These are phyloP conservation scores for Kuraishia cidri DNA, from an alignment of 805 yeast genomes.

Conservation along the genomic window DNA sequence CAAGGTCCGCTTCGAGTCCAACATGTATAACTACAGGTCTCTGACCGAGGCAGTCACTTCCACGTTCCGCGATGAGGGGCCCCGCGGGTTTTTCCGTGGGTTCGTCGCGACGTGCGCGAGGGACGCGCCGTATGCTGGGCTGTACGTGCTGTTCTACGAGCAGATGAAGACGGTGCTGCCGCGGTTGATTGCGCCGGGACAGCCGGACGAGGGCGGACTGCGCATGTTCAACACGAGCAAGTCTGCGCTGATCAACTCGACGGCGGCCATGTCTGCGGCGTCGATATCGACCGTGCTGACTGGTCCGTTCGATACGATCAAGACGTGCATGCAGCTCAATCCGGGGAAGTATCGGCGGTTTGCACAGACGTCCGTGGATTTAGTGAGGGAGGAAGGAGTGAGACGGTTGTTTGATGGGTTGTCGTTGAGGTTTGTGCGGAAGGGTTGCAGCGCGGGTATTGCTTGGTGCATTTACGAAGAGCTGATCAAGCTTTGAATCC, in stretches of 20 bases:
- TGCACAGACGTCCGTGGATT: slow-evolving; percentile 25
- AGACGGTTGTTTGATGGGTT: slow-evolving; percentile 74
- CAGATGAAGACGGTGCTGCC: slow-evolving; percentile 55
- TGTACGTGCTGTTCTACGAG: slow-evolving; percentile 83
- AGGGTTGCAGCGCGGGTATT: slow-evolving; percentile 88
- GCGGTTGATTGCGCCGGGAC: slow-evolving; percentile 14
- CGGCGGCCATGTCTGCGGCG: slow-evolving; percentile 77
- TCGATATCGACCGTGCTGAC: slow-evolving; percentile 75
- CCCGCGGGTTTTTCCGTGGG: slow-evolving; percentile 76
- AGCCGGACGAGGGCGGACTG: not conserved
- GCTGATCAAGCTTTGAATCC: slow-evolving; percentile 39
- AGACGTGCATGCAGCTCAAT: slow-evolving; percentile 80
- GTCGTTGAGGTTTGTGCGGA: slow-evolving; percentile 70
- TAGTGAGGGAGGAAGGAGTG: slow-evolving; percentile 36
- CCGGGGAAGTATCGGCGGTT: slow-evolving; percentile 36
- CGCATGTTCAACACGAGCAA: slow-evolving; percentile 20
- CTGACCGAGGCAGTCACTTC: slow-evolving; percentile 49
- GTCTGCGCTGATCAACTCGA: slow-evolving; percentile 55
- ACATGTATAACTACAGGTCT: slow-evolving; percentile 60
- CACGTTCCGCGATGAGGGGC: slow-evolving; percentile 43
- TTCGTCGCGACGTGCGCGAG: slow-evolving; percentile 79
- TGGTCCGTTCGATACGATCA: slow-evolving; percentile 91
- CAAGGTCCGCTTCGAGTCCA: slow-evolving; percentile 85
- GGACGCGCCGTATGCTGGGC: slow-evolving; percentile 96
- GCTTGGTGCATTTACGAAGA: slow-evolving; percentile 98